A percentile compares a stretch with the other conserved stretches of the same genome.
Evolutionary conservation across 345 rosid genomes (phyloP).

Genomic region (Anastatica hierochuntica): DNA sequence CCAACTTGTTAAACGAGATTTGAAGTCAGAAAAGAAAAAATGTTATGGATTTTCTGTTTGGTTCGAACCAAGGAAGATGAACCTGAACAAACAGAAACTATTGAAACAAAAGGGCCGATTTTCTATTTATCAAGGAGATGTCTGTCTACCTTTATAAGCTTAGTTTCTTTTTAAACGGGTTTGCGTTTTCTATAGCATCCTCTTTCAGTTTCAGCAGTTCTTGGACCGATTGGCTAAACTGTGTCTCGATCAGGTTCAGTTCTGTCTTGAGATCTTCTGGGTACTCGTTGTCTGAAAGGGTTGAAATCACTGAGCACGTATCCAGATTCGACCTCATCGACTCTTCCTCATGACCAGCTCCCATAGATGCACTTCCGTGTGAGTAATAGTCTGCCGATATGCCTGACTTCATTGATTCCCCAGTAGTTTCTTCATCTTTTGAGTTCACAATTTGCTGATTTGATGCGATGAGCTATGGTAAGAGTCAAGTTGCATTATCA

Average conservation of each 20-base stretch:
- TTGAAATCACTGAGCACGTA: conserved; percentile 37
- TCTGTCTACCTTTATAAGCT: no score
- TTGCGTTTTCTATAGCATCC: conserved; percentile 52
- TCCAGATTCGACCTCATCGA: conserved; percentile 29
- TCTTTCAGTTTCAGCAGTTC: conserved; percentile 58
- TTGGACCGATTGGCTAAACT: conserved; percentile 43
- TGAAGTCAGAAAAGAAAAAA: no score
- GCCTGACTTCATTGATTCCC: conserved; percentile 38
- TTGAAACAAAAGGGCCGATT: no score
- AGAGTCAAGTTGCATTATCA: conserved; percentile 45
- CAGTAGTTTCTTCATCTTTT: conserved; percentile 18
- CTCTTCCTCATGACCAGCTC: conserved; percentile 17
- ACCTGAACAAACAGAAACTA: no score
- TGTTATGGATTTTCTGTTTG: no score
- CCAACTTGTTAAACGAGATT: no score
- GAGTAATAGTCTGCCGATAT: conserved; percentile 39
- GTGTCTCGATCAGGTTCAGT: conserved; percentile 41
- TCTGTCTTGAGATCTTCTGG: conserved; percentile 39
- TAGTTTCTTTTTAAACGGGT: no score
- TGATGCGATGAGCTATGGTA: conserved; percentile 26
- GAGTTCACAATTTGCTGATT: conserved; percentile 13
- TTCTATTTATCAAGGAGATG: no score
- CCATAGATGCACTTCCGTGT: conserved; percentile 19
- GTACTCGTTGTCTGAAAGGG: conserved; percentile 31
- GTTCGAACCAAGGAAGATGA: no score